Evolutionary conservation across 768 basidiomycete species (phyloP).

Genomic region (Trametes maxima): DNA sequence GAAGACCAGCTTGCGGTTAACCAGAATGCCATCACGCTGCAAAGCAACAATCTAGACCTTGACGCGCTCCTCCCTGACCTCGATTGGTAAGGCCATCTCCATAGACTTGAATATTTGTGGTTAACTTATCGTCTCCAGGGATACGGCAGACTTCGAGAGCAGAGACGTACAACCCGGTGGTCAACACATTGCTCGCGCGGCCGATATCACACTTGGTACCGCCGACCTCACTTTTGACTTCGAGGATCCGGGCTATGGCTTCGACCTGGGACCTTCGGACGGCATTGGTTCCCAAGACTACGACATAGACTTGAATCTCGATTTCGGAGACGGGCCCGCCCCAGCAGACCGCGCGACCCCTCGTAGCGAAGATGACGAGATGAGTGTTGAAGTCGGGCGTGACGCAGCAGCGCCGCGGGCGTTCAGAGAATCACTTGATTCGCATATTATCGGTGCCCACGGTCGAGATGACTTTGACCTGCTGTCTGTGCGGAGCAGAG

Average conservation of each 20-base stretch:
- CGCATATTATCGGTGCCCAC: conserved; percentile 55
- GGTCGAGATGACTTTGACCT: conserved; percentile 59
- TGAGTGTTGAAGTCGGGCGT: conserved; percentile 77
- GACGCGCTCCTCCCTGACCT: conserved; percentile 80
- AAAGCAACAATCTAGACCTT: conserved; percentile 74
- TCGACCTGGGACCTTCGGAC: conserved; percentile 76
- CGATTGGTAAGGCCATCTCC: conserved; percentile 59
- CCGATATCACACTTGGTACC: conserved; percentile 86
- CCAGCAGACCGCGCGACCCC: conserved; percentile 28
- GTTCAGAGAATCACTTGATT: conserved; percentile 60
- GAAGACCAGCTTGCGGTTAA: conserved; percentile 90
- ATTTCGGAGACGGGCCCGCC: conserved; percentile 66
- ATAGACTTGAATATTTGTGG: conserved; percentile 8
- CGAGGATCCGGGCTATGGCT: conserved; percentile 60
- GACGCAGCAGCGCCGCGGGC: conserved; percentile 56
- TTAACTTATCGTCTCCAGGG: conserved; percentile 49
- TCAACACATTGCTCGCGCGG: conserved; percentile 80
- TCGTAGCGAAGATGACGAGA: conserved; percentile 48
- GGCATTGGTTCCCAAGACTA: conserved; percentile 89
- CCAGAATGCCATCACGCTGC: conserved; percentile 86
- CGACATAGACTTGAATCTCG: conserved; percentile 74
- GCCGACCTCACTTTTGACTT: conserved; percentile 70
- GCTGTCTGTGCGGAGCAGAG: conserved; percentile 66
- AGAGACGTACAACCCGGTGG: conserved; percentile 65
- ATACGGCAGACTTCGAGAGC: conserved; percentile 70